Evolutionary conservation across 768 basidiomycete species (phyloP), one percentile per base, ranked within the genome.

Genomic region (Hypsizygus marmoreus): DNA sequence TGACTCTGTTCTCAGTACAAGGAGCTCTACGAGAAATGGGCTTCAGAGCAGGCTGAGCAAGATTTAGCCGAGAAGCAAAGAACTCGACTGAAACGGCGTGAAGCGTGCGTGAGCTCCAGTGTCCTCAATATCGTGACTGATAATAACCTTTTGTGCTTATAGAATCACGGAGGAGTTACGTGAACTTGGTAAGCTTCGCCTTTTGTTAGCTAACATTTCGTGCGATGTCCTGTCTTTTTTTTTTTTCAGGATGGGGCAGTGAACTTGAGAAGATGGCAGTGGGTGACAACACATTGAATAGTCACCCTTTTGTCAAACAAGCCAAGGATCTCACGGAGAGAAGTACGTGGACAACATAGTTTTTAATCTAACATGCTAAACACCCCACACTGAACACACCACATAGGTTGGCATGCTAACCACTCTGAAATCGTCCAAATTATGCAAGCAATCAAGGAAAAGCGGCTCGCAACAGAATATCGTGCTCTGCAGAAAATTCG

Each of bases 321-420:
- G 5, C 35, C 17, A 36, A 5, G 24, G 14, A 20, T 36, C 35
- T 36, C 8, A 36, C 35, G 9, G 35, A 36, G 5, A 17, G 35
- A 6, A 19, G 35, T 36, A 36, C 20, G 35, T 7, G 3, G n/a
- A n/a, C n/a, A n/a, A n/a, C n/a, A n/a, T n/a, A n/a, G n/a, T n/a
- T n/a, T 13, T 8, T 3, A n/a, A n/a, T n/a, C n/a, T n/a, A n/a
- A n/a, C n/a, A n/a, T 16, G 17, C 13, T 9, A 4, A 3, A 23
- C 3, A 4, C 23, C 4, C 22, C 29, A 6, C 4, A 17, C 20
- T 29, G 31, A 20, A 4, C 38, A 30, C 6, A n/a, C 8, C 24
- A n/a, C 12, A 10, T 8, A 48, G 47, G 35, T 23, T 48, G 47
- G 47, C 5, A 20, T 24, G 43, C 36, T n/a, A 42, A 36, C 24